Percentiles rank a stretch among this genome's conserved stretches.
Evolutionary conservation across 176 grass and related monocot species (phyloP).

Genomic region (Rhipidocladum racemiflorum): DNA sequence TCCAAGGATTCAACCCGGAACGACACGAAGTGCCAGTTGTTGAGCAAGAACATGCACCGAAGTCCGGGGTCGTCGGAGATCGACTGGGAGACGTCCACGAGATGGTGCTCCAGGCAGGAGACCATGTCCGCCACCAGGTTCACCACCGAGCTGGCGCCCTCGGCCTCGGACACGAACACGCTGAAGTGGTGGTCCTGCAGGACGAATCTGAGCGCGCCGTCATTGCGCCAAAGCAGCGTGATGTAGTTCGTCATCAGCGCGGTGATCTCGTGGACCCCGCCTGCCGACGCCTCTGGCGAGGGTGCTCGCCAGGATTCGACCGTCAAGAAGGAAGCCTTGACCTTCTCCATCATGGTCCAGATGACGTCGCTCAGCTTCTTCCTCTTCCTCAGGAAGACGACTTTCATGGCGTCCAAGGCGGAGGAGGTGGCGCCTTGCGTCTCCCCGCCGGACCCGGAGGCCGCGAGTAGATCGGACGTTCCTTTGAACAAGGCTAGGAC

Average conservation of each 20-base stretch:
- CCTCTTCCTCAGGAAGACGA: background rate
- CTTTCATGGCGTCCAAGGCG: background rate
- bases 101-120: background rate
- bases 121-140: background rate
- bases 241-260: constrained; percentile 4
- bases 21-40: background rate
- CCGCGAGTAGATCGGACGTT: background rate
- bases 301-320: background rate
- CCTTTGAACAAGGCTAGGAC: background rate
- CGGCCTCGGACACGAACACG: background rate
- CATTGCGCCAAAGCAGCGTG: background rate
- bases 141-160: background rate
- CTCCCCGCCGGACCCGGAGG: background rate
- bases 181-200: background rate
- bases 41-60: constrained; percentile 17
- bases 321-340: background rate
- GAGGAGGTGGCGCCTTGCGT: background rate
- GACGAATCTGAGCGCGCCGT: background rate
- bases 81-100: background rate
- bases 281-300: background rate
- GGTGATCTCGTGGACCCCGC: background rate
- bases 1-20: background rate
- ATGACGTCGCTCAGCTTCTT: constrained; percentile 4
- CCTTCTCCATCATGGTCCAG: background rate
- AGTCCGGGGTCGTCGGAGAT: background rate